Percentiles rank a stretch among this genome's conserved stretches.
phyloP scores from a whole-genome alignment of 2,329 filamentous ascomycete species.

The Xylaria sp. region DNA sequence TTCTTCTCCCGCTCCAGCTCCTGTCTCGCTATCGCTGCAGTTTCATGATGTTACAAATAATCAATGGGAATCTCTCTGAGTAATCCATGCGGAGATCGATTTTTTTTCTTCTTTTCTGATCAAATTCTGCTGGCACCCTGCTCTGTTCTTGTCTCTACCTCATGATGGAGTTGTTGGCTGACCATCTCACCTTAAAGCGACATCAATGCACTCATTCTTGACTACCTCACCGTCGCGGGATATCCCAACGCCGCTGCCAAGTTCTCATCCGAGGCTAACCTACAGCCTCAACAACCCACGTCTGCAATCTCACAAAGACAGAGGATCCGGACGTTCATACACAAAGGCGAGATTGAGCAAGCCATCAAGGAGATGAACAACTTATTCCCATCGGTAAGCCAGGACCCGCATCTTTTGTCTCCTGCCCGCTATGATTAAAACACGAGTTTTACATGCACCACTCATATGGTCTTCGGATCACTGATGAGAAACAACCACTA shows the following conservation, averaged over 20 bases:
- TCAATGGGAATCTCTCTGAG: conserved; percentile 99
- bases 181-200: conserved; percentile 54
- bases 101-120: conserved; percentile 39
- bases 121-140: conserved; percentile 10
- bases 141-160: neutral
- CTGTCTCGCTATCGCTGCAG: conserved; percentile 12
- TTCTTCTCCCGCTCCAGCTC: neutral
- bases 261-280: conserved; percentile 90
- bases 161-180: conserved; percentile 11
- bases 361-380: conserved; percentile 88
- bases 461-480: conserved; percentile 83
- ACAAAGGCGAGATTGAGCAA: conserved; percentile 75
- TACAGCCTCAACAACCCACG: conserved; percentile 66
- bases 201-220: conserved; percentile 90
- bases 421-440: conserved; percentile 78
- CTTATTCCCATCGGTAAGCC: conserved; percentile 79
- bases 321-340: conserved; percentile 77
- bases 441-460: conserved; percentile 95
- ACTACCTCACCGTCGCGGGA: conserved; percentile 93
- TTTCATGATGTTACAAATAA: conserved; percentile 55
- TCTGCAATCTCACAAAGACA: conserved; percentile 72
- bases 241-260: conserved; percentile 89
- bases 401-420: neutral
- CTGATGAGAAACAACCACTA: conserved; percentile 84
- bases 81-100: conserved; percentile 80